A percentile compares a stretch with the other conserved stretches of the same genome.
Conservation (phyloP, 1,284 basidiomycete genomes). For the Peniophora sp. region DNA sequence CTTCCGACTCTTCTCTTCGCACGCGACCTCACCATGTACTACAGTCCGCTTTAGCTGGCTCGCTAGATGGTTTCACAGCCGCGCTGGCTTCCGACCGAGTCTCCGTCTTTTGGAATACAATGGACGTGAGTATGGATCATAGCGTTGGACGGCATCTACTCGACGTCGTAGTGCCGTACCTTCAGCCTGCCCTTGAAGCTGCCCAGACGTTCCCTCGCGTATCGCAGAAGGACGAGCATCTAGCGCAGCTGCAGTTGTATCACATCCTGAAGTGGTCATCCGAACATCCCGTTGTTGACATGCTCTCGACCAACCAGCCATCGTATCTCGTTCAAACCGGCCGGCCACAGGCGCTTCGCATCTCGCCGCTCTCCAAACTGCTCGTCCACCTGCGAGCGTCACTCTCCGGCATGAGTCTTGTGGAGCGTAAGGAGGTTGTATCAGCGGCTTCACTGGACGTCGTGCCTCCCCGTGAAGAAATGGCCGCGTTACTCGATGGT, state of each 20-base stretch:
- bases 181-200: background rate
- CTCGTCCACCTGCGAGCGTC: conserved; percentile 64
- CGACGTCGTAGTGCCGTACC: background rate
- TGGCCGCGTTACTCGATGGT: conserved; percentile 15
- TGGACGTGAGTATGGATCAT: background rate
- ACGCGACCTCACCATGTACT: too few species aligned
- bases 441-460: conserved; percentile 5
- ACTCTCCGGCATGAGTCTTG: conserved; percentile 25
- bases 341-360: conserved; percentile 54
- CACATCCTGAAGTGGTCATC: conserved; percentile 42
- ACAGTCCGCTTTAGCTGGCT: too few species aligned
- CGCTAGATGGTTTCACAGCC: too few species aligned
- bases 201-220: conserved; percentile 3
- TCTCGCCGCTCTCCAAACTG: conserved; percentile 59
- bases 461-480: conserved; percentile 15
- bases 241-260: conserved; percentile 26
- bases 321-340: conserved; percentile 74
- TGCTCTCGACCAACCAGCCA: conserved; percentile 70
- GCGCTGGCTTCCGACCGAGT: too few species aligned
- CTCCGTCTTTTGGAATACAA: background rate
- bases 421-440: conserved; percentile 17
- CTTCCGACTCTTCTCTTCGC: too few species aligned
- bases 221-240: background rate
- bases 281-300: conserved; percentile 52
- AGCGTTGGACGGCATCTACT: background rate